These are phyloP conservation scores for Apiotrichum akiyoshidainum DNA, from an alignment of 1,284 basidiomycete species.

Conservation along the genomic window DNA sequence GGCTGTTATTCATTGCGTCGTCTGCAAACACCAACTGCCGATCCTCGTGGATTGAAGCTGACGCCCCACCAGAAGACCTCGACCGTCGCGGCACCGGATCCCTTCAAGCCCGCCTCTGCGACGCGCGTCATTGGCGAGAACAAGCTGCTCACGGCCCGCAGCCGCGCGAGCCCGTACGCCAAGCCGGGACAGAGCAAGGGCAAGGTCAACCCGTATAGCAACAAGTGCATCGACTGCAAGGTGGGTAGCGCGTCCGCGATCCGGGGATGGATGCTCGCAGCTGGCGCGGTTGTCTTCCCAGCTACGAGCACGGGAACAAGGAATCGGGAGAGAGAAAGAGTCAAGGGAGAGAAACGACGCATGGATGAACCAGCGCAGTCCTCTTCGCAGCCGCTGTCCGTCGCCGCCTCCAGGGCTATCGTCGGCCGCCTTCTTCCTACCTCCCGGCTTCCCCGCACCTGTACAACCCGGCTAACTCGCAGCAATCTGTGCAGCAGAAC, in stretches of 20 bases:
- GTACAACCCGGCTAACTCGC: not conserved
- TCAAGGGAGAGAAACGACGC: no score
- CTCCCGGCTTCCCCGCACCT: not conserved
- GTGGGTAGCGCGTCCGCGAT: conserved; percentile 18
- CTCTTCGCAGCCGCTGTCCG: no score
- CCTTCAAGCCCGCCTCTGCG: conserved; percentile 33
- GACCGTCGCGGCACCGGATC: conserved; percentile 44
- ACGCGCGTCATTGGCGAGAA: conserved; percentile 52
- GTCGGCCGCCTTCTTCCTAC: not conserved
- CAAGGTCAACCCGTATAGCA: conserved; percentile 43
- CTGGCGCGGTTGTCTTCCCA: not conserved
- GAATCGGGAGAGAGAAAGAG: not conserved
- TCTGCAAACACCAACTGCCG: no score
- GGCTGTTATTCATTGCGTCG: no score
- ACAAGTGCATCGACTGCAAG: conserved; percentile 52
- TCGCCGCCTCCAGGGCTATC: not conserved
- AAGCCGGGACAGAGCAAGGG: conserved; percentile 36
- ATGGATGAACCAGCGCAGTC: no score
- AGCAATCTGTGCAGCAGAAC: conserved; percentile 44
- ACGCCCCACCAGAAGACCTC: conserved; percentile 42
- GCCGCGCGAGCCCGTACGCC: conserved; percentile 37
- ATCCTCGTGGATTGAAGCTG: no score
- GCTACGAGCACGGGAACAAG: not conserved
- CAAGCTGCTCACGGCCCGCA: conserved; percentile 47
- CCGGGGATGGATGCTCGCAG: not conserved